Evolutionary conservation across 225 moss, liverwort and hornwort genomes (phyloP), one percentile per base, ranked within the genome.

Genomic region (Climacium dendroides): DNA sequence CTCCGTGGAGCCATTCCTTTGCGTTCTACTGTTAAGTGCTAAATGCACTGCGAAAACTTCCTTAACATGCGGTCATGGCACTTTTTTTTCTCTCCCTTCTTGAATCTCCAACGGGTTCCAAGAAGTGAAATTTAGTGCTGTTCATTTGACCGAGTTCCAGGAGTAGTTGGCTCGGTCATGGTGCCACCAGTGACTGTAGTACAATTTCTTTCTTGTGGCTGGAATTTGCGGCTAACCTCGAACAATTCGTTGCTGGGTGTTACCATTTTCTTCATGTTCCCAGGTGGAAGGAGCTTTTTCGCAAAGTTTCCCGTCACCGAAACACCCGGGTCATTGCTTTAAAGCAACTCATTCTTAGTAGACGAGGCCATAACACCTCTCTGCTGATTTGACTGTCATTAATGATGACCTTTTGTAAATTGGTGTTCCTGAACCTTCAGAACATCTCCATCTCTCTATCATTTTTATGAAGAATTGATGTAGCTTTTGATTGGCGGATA

Each of bases 21-120:
- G 84, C 93, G 95, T 88, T 89, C 92, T 85, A 93, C 93, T 87
- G 94, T 94, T 78, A 96, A 96, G 89, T 96, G 94, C 96, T 96
- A 72, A 94, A 90, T 86, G 93, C 83, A 89, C 83, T 85, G 75
- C 79, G 60, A 78, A 74, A 81, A 77, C 74, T 57, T 84, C 70
- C 65, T 65, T 64, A 48, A 28, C 53, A 74, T 87, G 82, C 71
- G 78, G 80, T 88, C 89, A 78, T 71, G 60, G 83, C 87, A 47
- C 86, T 61, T 66, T 85, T 45, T 72, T 45, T 72, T 50, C 29
- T 45, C 79, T 65, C 39, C 65, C 67, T 82, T 72, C 66, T 88
- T 39, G 74, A 62, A 83, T 91, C 76, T 85, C 76, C 60, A 65
- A 75, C 11, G 58, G 89, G 64, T 81, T 80, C 64, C n/a, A 64